Evolutionary conservation across 768 basidiomycete species (phyloP).

Genomic region (Suillus occidentalis): DNA sequence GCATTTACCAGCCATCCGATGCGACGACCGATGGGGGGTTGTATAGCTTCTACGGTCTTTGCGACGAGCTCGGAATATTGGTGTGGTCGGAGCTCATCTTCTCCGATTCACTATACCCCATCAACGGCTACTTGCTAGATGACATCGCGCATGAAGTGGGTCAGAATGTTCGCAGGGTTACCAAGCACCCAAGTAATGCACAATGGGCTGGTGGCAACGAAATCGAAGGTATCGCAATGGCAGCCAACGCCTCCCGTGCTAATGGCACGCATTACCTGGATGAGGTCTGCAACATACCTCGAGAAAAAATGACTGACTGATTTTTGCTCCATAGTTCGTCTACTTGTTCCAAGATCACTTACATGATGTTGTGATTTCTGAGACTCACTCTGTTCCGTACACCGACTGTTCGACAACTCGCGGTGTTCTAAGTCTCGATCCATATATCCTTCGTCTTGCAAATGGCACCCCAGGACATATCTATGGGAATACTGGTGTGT

Average conservation of each 20-base stretch:
- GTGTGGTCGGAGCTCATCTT: conserved; percentile 65
- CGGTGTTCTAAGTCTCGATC: conserved; percentile 57
- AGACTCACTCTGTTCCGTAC: conserved; percentile 55
- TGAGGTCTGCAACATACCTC: conserved; percentile 44
- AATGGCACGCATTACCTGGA: conserved; percentile 51
- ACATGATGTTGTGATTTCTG: conserved; percentile 45
- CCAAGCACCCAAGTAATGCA: conserved; percentile 54
- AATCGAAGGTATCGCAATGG: conserved; percentile 53
- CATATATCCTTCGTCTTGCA: conserved; percentile 48
- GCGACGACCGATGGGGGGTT: conserved; percentile 41
- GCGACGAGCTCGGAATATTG: conserved; percentile 60
- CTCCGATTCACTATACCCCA: conserved; percentile 55
- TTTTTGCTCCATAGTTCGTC: conserved; percentile 38
- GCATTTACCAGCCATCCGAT: conserved; percentile 49
- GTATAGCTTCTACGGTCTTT: conserved; percentile 57
- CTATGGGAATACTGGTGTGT: conserved; percentile 53
- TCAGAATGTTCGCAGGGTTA: conserved; percentile 57
- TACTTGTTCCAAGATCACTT: conserved; percentile 53
- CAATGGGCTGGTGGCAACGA: conserved; percentile 67
- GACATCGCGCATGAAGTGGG: conserved; percentile 54
- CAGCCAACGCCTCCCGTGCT: conserved; percentile 32
- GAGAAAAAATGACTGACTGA: not conserved
- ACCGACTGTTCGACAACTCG: conserved; percentile 60
- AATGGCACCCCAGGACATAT: conserved; percentile 54
- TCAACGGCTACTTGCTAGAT: conserved; percentile 53